Evolutionary conservation across 2,329 filamentous ascomycete genomes (phyloP).

Genomic region (Calonectria pteridis): DNA sequence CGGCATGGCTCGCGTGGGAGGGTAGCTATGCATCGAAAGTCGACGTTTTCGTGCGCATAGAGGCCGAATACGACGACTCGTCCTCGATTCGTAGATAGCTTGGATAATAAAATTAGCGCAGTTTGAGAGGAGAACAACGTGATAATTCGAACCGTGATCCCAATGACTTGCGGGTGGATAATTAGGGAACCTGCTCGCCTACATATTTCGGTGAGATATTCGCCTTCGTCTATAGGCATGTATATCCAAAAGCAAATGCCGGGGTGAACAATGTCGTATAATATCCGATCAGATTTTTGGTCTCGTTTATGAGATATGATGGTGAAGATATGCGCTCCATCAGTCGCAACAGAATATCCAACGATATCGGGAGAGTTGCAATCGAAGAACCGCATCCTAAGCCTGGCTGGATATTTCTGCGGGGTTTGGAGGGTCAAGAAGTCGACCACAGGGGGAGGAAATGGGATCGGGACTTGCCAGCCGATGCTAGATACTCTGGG

Average conservation of each 20-base stretch:
- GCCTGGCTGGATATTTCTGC: not conserved
- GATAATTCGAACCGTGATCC: slow-evolving; percentile 12
- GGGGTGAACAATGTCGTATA: slow-evolving; percentile 1
- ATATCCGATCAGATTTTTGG: not conserved
- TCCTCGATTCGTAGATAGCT: slow-evolving; percentile 27
- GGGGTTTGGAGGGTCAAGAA: slow-evolving; percentile 14
- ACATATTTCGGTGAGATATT: slow-evolving; percentile 30
- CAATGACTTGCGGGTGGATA: slow-evolving; percentile 3
- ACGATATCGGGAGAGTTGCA: slow-evolving; percentile 11
- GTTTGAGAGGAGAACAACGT: not conserved
- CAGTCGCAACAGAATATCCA: slow-evolving; percentile 21
- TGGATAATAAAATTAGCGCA: not conserved
- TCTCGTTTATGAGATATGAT: slow-evolving; percentile 10
- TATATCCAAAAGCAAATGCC: slow-evolving; percentile 25
- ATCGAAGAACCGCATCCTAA: slow-evolving; percentile 26
- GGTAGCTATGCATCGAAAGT: slow-evolving; percentile 4
- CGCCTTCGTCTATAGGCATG: slow-evolving; percentile 24
- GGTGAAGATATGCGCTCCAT: not conserved
- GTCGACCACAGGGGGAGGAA: slow-evolving; percentile 9
- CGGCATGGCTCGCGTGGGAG: slow-evolving; percentile 2
- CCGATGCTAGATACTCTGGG: not conserved
- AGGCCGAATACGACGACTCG: slow-evolving; percentile 20
- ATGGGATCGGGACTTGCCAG: slow-evolving; percentile 20
- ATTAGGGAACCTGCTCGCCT: slow-evolving; percentile 9
- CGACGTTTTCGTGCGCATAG: slow-evolving; percentile 6